Percentiles rank a stretch among this genome's conserved stretches.
phyloP scores from a whole-genome alignment of 169 alveolate species.

The Eimeria maxima region DNA sequence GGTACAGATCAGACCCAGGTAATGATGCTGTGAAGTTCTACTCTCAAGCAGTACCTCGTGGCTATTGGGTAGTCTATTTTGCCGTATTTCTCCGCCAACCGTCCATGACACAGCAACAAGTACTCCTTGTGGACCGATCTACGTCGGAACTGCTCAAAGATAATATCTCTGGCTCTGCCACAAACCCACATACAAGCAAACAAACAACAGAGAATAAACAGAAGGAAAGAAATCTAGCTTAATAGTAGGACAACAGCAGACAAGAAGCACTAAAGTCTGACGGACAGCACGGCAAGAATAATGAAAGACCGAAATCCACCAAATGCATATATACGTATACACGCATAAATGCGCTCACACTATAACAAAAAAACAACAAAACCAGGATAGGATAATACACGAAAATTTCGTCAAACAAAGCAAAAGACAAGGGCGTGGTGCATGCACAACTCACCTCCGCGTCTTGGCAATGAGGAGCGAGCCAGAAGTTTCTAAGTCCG shows the following conservation, averaged over 20 bases:
- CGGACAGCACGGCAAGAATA: no score
- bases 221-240: not conserved
- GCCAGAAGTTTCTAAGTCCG: constrained; percentile 89
- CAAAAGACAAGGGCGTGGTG: not conserved
- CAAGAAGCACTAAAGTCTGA: no score
- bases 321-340: no score
- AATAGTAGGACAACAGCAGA: no score
- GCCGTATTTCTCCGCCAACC: constrained; percentile 85
- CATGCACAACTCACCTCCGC: constrained; percentile 57
- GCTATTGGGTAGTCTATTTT: constrained; percentile 86
- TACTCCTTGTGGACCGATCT: constrained; percentile 88
- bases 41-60: constrained; percentile 73
- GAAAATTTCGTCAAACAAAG: no score
- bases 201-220: not conserved
- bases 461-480: constrained; percentile 88
- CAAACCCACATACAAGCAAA: no score
- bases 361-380: no score
- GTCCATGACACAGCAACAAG: constrained; percentile 87
- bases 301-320: no score
- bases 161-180: constrained; percentile 86
- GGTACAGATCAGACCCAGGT: no score
- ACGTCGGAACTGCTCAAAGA: constrained; percentile 88
- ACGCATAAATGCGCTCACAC: no score
- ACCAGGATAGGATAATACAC: no score
- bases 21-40: not conserved